Percentiles rank a stretch among this genome's conserved stretches.
These are phyloP conservation scores for Cryptosporidium ubiquitum DNA, from an alignment of 169 alveolate species.

Conservation along the genomic window DNA sequence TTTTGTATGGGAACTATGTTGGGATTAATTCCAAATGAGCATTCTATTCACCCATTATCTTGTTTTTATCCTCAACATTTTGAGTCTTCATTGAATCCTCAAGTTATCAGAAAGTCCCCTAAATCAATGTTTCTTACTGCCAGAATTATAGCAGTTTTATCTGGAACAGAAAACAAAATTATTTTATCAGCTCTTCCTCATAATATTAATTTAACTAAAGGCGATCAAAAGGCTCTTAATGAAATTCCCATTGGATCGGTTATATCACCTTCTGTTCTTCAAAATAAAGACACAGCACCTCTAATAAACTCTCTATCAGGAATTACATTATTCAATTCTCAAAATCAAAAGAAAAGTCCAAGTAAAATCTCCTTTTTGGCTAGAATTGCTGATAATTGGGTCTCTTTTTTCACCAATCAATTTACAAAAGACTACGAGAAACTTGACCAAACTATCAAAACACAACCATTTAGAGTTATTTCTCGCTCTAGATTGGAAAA, in stretches of 20 bases:
- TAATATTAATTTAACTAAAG: not conserved
- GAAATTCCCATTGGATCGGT: not conserved
- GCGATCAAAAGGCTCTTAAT: not conserved
- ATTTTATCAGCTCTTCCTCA: conserved; percentile 43
- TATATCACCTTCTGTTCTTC: not conserved
- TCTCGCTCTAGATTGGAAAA: conserved; percentile 54
- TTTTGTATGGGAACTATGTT: conserved; percentile 70
- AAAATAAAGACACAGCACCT: not conserved
- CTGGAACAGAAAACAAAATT: conserved; percentile 32
- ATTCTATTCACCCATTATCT: conserved; percentile 41
- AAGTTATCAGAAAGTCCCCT: not conserved
- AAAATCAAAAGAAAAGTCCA: not conserved
- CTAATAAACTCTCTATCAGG: not conserved
- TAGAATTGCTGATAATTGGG: conserved; percentile 9
- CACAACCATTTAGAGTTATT: conserved; percentile 1
- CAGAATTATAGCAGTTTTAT: conserved; percentile 42
- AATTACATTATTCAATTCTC: not conserved
- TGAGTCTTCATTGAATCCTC: not conserved
- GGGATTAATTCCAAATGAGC: conserved; percentile 66
- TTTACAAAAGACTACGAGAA: conserved; percentile 10
- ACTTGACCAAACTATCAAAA: conserved; percentile 9
- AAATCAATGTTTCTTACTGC: conserved; percentile 30
- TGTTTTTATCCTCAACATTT: conserved; percentile 11
- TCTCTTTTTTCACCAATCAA: conserved; percentile 19
- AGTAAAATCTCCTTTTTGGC: conserved; percentile 8